Conservation (phyloP, 768 basidiomycete species). For the Rhodotorula toruloides region DNA sequence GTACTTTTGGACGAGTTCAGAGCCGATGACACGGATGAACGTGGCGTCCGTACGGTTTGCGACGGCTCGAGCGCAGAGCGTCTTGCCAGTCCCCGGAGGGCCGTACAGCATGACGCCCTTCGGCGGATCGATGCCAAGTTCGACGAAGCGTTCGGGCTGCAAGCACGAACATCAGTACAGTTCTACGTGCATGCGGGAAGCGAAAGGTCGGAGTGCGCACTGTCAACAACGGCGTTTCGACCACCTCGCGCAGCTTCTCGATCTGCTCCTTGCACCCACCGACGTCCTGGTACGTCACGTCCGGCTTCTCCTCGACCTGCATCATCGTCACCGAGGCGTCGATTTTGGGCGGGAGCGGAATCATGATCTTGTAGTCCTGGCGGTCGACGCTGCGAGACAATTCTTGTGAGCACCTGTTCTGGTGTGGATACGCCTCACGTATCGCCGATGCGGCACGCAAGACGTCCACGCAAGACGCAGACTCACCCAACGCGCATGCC, state of each 20-base stretch:
- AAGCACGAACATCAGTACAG: not conserved
- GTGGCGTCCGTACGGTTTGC: conserved; percentile 98
- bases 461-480: not conserved
- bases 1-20: conserved; percentile 99
- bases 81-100: conserved; percentile 95
- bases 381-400: conserved; percentile 68
- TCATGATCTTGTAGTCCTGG: conserved; percentile 97
- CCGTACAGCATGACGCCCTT: conserved; percentile 96
- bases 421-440: conserved; percentile 9
- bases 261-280: conserved; percentile 99
- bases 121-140: conserved; percentile 96
- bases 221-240: conserved; percentile 88
- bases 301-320: conserved; percentile 98
- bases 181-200: not conserved
- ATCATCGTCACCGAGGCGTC: conserved; percentile 99
- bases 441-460: not conserved
- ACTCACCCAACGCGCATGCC: conserved; percentile 99
- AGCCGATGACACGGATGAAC: conserved; percentile 98
- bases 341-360: conserved; percentile 95
- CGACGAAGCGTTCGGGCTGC: conserved; percentile 97
- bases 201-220: conserved; percentile 52
- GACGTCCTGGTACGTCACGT: conserved; percentile 94
- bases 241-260: conserved; percentile 96
- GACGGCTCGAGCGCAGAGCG: conserved; percentile 93
- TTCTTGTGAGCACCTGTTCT: not conserved